Percentiles rank a stretch among this genome's conserved stretches.
Evolutionary conservation across 139 green algal genomes (phyloP).

Genomic region (Gonium pectorale): DNA sequence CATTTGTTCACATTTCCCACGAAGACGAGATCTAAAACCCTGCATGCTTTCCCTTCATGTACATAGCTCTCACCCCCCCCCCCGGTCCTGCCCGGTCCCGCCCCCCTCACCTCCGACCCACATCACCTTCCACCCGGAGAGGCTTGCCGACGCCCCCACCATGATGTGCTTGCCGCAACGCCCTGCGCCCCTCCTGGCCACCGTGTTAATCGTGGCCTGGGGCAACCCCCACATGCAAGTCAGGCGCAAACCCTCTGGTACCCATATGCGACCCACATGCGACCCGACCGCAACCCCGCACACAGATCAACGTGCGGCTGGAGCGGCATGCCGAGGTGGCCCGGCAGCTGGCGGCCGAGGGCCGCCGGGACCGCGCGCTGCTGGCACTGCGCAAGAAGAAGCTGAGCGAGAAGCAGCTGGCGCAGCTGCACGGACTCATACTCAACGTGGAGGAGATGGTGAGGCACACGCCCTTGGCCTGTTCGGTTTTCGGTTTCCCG

Average conservation of each 20-base stretch:
- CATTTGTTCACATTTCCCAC: too few species aligned
- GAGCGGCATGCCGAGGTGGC: slow-evolving; percentile 61
- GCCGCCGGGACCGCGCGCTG: slow-evolving; percentile 70
- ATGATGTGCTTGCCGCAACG: too few species aligned
- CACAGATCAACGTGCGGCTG: slow-evolving; percentile 63
- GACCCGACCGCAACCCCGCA: too few species aligned
- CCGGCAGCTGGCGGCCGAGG: slow-evolving; percentile 53
- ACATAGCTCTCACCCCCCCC: not conserved
- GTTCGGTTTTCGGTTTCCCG: too few species aligned
- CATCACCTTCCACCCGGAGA: slow-evolving; percentile 63
- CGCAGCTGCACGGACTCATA: slow-evolving; percentile 29
- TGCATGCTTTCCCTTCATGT: not conserved
- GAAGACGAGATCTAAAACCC: too few species aligned
- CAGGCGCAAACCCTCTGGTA: too few species aligned
- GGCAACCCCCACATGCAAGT: too few species aligned
- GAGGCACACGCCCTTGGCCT: too few species aligned
- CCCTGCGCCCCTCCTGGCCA: too few species aligned
- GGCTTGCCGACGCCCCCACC: slow-evolving; percentile 52
- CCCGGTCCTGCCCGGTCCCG: not conserved
- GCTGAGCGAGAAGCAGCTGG: slow-evolving; percentile 68
- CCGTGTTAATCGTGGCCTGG: too few species aligned
- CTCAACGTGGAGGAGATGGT: slow-evolving; percentile 86
- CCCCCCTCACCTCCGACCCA: slow-evolving; percentile 22
- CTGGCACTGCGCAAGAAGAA: slow-evolving; percentile 81
- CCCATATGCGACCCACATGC: too few species aligned